Base-by-base conservation (phyloP, 2,329 filamentous ascomycete species). In the Chlorencoelia australis region DNA sequence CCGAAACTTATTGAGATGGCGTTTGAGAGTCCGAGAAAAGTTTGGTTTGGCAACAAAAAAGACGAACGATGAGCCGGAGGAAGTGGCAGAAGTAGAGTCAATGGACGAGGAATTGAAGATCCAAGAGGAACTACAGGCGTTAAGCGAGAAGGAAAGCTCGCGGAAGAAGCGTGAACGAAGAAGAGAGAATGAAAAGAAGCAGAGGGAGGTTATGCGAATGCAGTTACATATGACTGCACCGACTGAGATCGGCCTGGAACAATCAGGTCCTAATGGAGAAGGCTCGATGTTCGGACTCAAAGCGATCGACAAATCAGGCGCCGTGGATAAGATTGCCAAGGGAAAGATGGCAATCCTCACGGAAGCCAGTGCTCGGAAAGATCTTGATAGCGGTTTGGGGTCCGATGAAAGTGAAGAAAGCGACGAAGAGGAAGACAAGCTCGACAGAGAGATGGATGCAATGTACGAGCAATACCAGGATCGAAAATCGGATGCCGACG, bases 181-280 rank as follows among this genome's bases (percentile, higher is more conserved):
- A 46, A 83, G 73, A 51, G 87, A 94, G 42, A 98, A 98, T 47
- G 91, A 98, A 60, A 78, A 78, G 59, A 96, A 94, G 61, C 84
- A 91, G 50, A 91, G 84, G 50, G 91, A 96, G 47, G 86, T 96
- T 42, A 71, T 94, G n/a, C 79, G 91, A 21, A 82, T 98, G 81
- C 91, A 98, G 60, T 77, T 98, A 66, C 81, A 95, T 63, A 98
- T 98, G 91, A 81, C 80, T 2, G 83, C 87, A 1, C 91, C 91
- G 6, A 91, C 86, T 69, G 91, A 98, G 46, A 94, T 98, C 45
- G 91, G 91, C 53, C 74, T 94, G 64, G 91, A 94, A 56, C 86
- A 91, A 60, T 64, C 73, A 16, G 85, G 85, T 0, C 82, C 84
- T 0, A 67, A 74, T 33, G 88, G 85, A 16, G 79, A 86, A 27